A percentile compares a stretch with the other conserved stretches of the same genome.
Evolutionary conservation across 2,329 filamentous ascomycete genomes (phyloP).

Genomic region (Karstenula rhodostoma): DNA sequence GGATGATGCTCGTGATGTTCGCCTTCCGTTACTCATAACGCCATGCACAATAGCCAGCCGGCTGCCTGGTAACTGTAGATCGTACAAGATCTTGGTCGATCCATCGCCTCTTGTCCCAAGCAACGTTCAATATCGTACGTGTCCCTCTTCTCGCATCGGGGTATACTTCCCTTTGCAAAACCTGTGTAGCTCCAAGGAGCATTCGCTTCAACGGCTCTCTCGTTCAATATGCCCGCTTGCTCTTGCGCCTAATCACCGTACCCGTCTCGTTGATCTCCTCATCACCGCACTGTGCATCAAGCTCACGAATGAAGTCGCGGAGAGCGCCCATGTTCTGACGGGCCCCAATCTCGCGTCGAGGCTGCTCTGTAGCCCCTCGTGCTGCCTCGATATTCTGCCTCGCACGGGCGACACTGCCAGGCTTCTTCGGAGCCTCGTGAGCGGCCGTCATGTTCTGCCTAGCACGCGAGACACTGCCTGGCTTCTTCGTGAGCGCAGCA

Average conservation of each 20-base stretch:
- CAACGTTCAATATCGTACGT: neutral
- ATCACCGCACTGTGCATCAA: neutral
- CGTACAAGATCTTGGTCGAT: neutral
- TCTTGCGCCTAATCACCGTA: neutral
- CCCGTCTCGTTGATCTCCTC: slow-evolving; percentile 7
- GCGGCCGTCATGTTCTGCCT: neutral
- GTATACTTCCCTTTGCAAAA: no score
- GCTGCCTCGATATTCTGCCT: neutral
- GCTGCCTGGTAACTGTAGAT: no score
- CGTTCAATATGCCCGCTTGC: neutral
- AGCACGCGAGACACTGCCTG: neutral
- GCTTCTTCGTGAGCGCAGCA: neutral
- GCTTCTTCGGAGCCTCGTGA: neutral
- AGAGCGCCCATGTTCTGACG: neutral
- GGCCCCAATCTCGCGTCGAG: neutral
- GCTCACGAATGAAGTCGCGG: neutral
- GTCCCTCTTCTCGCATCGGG: neutral
- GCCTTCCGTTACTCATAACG: neutral
- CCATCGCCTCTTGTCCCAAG: neutral
- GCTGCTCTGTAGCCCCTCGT: neutral
- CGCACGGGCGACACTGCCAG: neutral
- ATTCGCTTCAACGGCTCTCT: neutral
- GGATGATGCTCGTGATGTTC: neutral
- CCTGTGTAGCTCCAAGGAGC: no score
- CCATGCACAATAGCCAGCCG: no score